Conservation (phyloP, 495 filamentous ascomycete species). For the Penicillium robsamsonii region DNA sequence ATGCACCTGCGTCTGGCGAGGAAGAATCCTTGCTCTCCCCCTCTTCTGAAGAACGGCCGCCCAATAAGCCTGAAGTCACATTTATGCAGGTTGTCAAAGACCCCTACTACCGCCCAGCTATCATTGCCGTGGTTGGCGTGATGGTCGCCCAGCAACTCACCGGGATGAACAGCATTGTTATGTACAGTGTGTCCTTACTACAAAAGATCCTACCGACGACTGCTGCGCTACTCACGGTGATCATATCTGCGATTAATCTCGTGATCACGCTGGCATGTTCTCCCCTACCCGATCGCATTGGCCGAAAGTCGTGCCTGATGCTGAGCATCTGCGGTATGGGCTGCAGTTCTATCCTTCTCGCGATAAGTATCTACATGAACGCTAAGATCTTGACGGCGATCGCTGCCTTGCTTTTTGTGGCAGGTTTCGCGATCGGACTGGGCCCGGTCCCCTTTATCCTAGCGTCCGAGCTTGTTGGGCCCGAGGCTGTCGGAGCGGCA, state of each 20-base stretch:
- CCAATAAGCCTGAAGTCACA: conserved; percentile 51
- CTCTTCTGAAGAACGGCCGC: conserved; percentile 21
- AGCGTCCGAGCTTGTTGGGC: conserved; percentile 80
- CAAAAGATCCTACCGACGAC: conserved; percentile 70
- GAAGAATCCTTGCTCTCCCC: conserved; percentile 48
- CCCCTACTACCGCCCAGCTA: conserved; percentile 67
- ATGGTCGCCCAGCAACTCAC: conserved; percentile 93
- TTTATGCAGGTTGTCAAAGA: conserved; percentile 65
- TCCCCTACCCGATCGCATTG: conserved; percentile 79
- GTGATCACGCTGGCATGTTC: conserved; percentile 76
- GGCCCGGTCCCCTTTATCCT: conserved; percentile 95
- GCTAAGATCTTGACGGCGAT: conserved; percentile 73
- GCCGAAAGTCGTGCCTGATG: conserved; percentile 79
- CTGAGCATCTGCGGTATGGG: conserved; percentile 82
- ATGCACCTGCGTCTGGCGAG: conserved; percentile 45
- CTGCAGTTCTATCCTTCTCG: conserved; percentile 66
- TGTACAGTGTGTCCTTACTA: conserved; percentile 93
- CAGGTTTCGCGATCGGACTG: conserved; percentile 84
- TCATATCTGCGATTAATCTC: conserved; percentile 83
- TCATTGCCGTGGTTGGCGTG: conserved; percentile 81
- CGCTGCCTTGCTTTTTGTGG: conserved; percentile 79
- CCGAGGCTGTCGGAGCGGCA: conserved; percentile 83
- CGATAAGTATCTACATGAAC: conserved; percentile 66
- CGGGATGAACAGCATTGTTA: conserved; percentile 94
- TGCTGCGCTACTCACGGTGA: conserved; percentile 76